phyloP scores from a whole-genome alignment of 345 rosid species.

The Gynandropsis gynandra region DNA sequence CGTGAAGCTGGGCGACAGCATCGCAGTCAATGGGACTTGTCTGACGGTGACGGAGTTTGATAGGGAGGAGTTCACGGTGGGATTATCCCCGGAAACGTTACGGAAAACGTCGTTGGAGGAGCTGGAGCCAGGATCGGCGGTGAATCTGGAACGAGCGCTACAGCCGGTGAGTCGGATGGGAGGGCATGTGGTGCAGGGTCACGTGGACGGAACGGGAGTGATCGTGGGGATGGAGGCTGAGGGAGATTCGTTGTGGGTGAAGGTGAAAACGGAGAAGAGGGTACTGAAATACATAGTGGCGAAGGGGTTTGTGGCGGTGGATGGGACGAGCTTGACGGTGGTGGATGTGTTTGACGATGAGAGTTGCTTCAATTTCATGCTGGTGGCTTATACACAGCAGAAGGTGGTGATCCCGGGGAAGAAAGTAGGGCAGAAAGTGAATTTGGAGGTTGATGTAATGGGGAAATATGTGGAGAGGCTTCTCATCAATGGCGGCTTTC shows the following conservation, averaged over 20 bases:
- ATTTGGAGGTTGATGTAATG: conserved; percentile 85
- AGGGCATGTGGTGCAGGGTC: conserved; percentile 91
- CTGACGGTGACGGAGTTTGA: conserved; percentile 69
- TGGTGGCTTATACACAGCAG: conserved; percentile 76
- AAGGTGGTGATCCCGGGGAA: conserved; percentile 68
- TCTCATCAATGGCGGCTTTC: conserved; percentile 40
- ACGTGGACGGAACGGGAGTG: conserved; percentile 87
- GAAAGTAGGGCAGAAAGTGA: conserved; percentile 73
- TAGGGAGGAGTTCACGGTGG: conserved; percentile 54
- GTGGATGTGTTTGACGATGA: conserved; percentile 76
- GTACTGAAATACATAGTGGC: conserved; percentile 70
- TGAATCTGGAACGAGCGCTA: conserved; percentile 82
- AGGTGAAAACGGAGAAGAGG: conserved; percentile 47
- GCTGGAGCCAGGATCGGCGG: conserved; percentile 57
- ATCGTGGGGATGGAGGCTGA: conserved; percentile 54
- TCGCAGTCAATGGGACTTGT: conserved; percentile 82
- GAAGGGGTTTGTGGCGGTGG: conserved; percentile 80
- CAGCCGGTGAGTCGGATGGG: conserved; percentile 77
- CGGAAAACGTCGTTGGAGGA: conserved; percentile 69
- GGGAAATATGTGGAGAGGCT: conserved; percentile 94
- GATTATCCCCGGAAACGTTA: conserved; percentile 70
- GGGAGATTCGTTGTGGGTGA: conserved; percentile 79
- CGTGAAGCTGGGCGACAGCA: conserved; percentile 75
- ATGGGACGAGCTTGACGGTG: conserved; percentile 90
- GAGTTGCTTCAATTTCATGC: conserved; percentile 72